Evolutionary conservation across 306 rosid genomes (phyloP), one percentile per base, ranked within the genome.

Genomic region (Lathyrus oleraceus): DNA sequence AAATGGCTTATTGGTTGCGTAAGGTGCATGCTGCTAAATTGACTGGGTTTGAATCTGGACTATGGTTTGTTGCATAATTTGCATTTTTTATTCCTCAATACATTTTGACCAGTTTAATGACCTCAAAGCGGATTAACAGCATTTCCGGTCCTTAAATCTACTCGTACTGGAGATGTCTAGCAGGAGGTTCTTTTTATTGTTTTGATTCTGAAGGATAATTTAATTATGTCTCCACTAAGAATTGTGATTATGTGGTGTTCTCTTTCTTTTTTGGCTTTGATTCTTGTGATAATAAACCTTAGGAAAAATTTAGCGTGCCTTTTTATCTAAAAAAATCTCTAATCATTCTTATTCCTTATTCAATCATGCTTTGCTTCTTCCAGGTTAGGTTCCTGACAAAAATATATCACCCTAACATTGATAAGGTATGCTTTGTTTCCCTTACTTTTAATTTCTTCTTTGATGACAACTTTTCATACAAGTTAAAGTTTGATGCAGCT

Each of bases 361-460:
- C 20, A 40, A 35, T 5, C 25, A 20, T 58, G 47, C 23, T 39
- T 77, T 76, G 59, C 61, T 67, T 45, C 57, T 32, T 48, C 39
- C 94, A 93, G 98, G 98, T 93, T 71, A 87, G 98, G 75, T 93
- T 93, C 83, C 87, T 93, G 58, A 90, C 98, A 53, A 93, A 93
- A 83, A 93, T 93, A 69, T 93, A 93, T 73, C 98, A 93, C 77
- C 98, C 98, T 8, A 93, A 93, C 91, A 93, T 93, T 76, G 98
- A 93, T 61, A 93, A 93, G 98, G 98, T 88, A 70, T 38, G 72
- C 52, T 66, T 43, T 58, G 66, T 27, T 10, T 23, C 73, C 71
- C 57, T 32, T 58, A 12, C 71, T 23, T 78, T 32, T 69, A 39
- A 10, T 47, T 49, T 65, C 36, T 35, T 52, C 42, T 21, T 51